Base-by-base conservation (phyloP, 108 stramenopile genomes). In the Epithemia pelagica region DNA sequence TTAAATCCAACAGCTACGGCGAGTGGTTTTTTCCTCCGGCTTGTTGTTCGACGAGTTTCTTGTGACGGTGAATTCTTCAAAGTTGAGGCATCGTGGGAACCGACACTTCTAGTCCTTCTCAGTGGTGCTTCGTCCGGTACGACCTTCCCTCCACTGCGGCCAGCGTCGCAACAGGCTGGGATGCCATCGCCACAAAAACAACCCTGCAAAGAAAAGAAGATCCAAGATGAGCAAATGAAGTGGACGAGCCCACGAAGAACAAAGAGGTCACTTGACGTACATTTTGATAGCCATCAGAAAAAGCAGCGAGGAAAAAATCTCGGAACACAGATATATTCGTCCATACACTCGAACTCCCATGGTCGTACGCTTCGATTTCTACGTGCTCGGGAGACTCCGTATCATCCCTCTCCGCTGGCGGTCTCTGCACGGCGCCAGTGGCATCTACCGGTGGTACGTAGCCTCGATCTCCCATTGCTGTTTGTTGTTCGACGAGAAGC, bases 1-100 rank as follows among this genome's bases (percentile, higher is more conserved):
- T 55, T 55, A 26, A 55, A 66, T 27, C 65, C 65, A 24, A 29
- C 54, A 2, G 65, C 65, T 5, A 66, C 54, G 28, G 65, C 65
- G 27, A 66, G 52, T 7, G 65, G 54, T 24, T 55, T 66, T 19
- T 54, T 54, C 7, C 65, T 37, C 54, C 62, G 25, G 24, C n/a
- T n/a, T n/a, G n/a, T n/a, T n/a, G n/a, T n/a, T 5, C 37, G 37
- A 10, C 37, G 37, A 46, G 15, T 10, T 46, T 46, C 37, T 46
- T 46, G 37, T 15, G 37, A 46, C 15, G 37, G 37, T 46, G 37
- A 46, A 46, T 46, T 46, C 15, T 46, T 46, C 37, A 46, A 46
- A n/a, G n/a, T n/a, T 5, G 10, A 10, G 5, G 37, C 15, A 46
- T 46, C 37, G 37, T 46, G 37, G 37, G 37, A 46, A 15, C 15